A percentile compares a stretch with the other conserved stretches of the same genome.
These are phyloP conservation scores for Scolecobasidium constrictum DNA, from an alignment of 2,329 filamentous ascomycete species.

Conservation along the genomic window DNA sequence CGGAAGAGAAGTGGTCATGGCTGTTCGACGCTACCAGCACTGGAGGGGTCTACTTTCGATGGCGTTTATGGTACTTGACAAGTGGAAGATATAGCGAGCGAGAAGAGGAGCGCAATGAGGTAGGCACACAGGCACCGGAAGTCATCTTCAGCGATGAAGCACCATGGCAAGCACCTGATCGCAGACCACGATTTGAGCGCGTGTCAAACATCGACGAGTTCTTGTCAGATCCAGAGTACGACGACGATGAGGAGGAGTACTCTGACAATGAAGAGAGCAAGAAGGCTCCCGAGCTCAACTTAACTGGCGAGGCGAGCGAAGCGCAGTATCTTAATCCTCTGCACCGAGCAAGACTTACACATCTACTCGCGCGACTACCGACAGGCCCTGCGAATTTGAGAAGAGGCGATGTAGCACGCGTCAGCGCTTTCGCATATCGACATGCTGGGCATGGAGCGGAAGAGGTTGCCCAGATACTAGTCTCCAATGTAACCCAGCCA, in stretches of 20 bases:
- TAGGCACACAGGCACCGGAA: constrained; percentile 18
- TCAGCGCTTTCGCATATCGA: constrained; percentile 80
- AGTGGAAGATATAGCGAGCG: constrained; percentile 4
- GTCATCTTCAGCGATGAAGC: constrained; percentile 63
- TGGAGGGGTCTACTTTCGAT: constrained; percentile 84
- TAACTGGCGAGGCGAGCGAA: constrained; percentile 27
- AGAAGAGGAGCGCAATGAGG: constrained; percentile 8
- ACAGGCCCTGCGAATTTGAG: constrained; percentile 62
- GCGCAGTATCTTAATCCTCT: constrained; percentile 67
- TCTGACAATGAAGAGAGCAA: constrained; percentile 39
- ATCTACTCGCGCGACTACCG: constrained; percentile 74
- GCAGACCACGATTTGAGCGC: constrained; percentile 69
- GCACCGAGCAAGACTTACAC: constrained; percentile 72
- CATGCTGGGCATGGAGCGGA: constrained; percentile 78
- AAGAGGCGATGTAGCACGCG: constrained; percentile 74
- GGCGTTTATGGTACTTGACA: constrained; percentile 60
- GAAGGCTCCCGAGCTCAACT: background rate
- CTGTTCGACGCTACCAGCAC: constrained; percentile 74
- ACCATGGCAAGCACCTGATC: constrained; percentile 67
- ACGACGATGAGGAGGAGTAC: constrained; percentile 77
- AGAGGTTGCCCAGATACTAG: constrained; percentile 82
- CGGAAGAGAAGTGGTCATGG: constrained; percentile 87
- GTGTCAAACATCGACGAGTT: constrained; percentile 67
- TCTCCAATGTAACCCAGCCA: constrained; percentile 70
- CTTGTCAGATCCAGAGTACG: constrained; percentile 72